Conservation (phyloP, 2,329 filamentous ascomycete genomes). For the Pseudogymnoascus sp. region DNA sequence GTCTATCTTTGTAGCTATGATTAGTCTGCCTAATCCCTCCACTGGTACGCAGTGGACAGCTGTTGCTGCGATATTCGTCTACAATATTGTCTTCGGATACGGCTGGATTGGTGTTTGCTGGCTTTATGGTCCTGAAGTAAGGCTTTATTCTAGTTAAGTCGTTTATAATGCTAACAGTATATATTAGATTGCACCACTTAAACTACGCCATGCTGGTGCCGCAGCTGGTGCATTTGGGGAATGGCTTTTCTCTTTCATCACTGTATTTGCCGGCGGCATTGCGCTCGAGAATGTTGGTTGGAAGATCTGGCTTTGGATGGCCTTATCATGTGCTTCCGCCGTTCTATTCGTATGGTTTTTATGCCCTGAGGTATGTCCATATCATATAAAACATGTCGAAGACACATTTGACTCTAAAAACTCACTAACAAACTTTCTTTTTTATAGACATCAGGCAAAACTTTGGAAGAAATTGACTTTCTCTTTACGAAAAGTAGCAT, state of each 20-base stretch:
- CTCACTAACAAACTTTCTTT: not conserved
- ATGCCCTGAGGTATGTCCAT: slow-evolving; percentile 12
- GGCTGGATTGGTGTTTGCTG: slow-evolving; percentile 28
- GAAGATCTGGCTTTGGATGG: slow-evolving; percentile 32
- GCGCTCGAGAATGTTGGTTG: slow-evolving; percentile 29
- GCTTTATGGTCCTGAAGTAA: slow-evolving; percentile 29
- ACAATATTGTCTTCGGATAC: slow-evolving; percentile 14
- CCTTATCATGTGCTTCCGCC: slow-evolving; percentile 25
- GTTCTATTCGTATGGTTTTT: slow-evolving; percentile 16
- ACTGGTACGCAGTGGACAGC: slow-evolving; percentile 13
- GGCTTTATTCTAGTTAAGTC: not conserved
- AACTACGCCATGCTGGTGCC: slow-evolving; percentile 30
- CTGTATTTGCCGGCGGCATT: slow-evolving; percentile 30
- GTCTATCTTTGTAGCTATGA: slow-evolving; percentile 11
- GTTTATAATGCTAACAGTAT: not conserved
- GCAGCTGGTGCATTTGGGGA: slow-evolving; percentile 30
- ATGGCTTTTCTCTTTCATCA: slow-evolving; percentile 31
- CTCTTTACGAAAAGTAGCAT: slow-evolving; percentile 8
- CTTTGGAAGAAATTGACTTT: slow-evolving; percentile 16
- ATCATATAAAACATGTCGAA: not conserved
- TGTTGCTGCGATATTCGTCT: slow-evolving; percentile 13
- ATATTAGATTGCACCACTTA: slow-evolving; percentile 29
- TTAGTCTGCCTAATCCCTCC: slow-evolving; percentile 11
- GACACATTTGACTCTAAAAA: not conserved
- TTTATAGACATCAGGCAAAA: slow-evolving; percentile 14